Evolutionary conservation across 2,329 filamentous ascomycete genomes (phyloP), one percentile per base, ranked within the genome.

Genomic region (Colletotrichum tropicicola): DNA sequence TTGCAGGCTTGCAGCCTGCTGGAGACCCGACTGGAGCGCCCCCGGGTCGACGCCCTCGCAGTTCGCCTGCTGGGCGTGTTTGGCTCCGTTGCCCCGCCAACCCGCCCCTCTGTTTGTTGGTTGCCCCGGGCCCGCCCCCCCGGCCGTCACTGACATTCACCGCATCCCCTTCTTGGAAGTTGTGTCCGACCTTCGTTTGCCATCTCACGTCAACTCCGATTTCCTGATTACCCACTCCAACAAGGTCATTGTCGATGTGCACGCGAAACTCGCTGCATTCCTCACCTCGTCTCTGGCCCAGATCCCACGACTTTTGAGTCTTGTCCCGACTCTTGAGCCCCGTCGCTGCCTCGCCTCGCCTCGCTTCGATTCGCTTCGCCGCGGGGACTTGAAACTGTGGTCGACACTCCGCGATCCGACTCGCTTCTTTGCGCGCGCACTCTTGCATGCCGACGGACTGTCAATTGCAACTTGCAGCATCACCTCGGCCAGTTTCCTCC

Each of bases 31-130:
- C 32, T 53, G 32, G 23, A 25, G 35, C 13, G 1, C 2, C 49
- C 35, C 21, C 21, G 15, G n/a, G 39, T 43, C 17, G 13, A 21
- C 39, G 39, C 39, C 39, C 39, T 17, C 17, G 17, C 39, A 43
- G 39, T 43, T 43, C 15, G 39, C 39, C n/a, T 17, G 39, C n/a
- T n/a, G 13, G 39, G 6, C 10, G 39, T 60, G 61, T 60, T 64
- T 64, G 62, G 61, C 48, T 19, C n/a, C 6, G 59, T 70, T 62
- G 43, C 68, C 68, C 65, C 35, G 67, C 49, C 68, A 61, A 70
- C 68, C 17, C 45, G 66, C 68, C 67, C 68, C 61, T 65, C 59
- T 68, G 59, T 66, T 69, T 69, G 66, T 68, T 68, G 59, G 66
- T 66, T 63, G 63, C 62, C 57, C 62, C 57, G 62, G 57, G 62